Base-by-base conservation (phyloP, 495 filamentous ascomycete species). In the Oleoguttula mirabilis region DNA sequence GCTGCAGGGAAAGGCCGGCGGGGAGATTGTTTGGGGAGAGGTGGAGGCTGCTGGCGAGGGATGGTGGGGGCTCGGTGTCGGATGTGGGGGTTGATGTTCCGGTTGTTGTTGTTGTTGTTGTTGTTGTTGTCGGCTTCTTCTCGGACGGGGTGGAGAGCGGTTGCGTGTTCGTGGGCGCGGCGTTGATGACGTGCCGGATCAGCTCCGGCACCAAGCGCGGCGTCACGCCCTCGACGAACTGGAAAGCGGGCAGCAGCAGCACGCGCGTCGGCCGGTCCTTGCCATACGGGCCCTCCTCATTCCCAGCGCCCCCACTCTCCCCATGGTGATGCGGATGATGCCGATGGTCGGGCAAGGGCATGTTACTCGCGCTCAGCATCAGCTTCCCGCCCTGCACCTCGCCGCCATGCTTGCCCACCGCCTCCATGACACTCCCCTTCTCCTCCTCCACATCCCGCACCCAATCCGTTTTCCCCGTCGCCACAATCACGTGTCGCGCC, bases 391-490 rank as follows among this genome's bases (percentile, higher is more conserved):
- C 92, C 39, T 57, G 70, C 0, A 82, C 79, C 53, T 75, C 72
- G 21, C 77, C 63, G 8, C 64, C 62, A 5, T 70, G 64, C 45
- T 72, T 73, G 43, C 71, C 76, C 55, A 96, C 75, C 6, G 88
- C 92, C 65, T 92, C 78, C 90, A 98, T 96, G 21, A 98, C 74
- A 56, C 86, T 94, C 1, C 87, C 92, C 60, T 77, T 74, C 65
- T 96, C 90, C 52, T 96, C 83, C 32, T 75, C 78, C 11, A 96
- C 82, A 63, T 94, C 80, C 35, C 82, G 64, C 51, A 88, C 79
- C 90, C 90, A 98, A 63, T 98, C 92, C 17, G 79, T 77, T 67
- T 95, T 93, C 30, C 87, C 86, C 1, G 90, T 98, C 10, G 88
- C 90, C 14, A 98, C 85, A 28, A 98, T 69, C 41, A 93, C 55